A percentile compares a stretch with the other conserved stretches of the same genome.
Conservation (phyloP, 257 asterid genomes). For the Solanum pennellii region DNA sequence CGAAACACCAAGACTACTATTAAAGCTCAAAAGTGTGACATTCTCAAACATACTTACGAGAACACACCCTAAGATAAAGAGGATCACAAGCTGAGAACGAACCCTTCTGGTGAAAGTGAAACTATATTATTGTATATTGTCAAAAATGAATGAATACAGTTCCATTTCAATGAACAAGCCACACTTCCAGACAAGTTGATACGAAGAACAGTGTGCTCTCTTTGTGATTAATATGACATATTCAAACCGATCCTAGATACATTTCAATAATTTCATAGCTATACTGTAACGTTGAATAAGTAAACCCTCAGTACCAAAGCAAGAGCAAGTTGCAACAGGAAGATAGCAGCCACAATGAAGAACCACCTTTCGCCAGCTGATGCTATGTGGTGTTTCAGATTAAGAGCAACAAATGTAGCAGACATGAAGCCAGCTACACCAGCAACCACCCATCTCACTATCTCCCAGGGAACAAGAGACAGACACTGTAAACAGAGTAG, state of each 20-base stretch:
- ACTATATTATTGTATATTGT: slow-evolving; percentile 4
- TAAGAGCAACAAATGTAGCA: slow-evolving; percentile 83
- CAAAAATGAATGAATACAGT: slow-evolving; percentile 43
- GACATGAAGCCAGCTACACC: slow-evolving; percentile 95
- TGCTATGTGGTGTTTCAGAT: slow-evolving; percentile 71
- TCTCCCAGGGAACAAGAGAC: slow-evolving; percentile 70
- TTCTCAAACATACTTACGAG: neutral
- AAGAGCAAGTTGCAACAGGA: slow-evolving; percentile 92
- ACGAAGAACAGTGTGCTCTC: neutral
- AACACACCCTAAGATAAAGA: neutral
- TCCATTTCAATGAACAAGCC: slow-evolving; percentile 1
- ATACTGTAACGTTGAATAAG: slow-evolving; percentile 68
- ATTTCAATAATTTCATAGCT: neutral
- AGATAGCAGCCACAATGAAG: slow-evolving; percentile 79
- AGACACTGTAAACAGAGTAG: slow-evolving; percentile 57
- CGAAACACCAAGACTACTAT: neutral
- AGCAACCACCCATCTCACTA: slow-evolving; percentile 84
- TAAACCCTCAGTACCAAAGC: slow-evolving; percentile 74
- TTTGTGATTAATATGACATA: neutral
- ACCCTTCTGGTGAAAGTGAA: neutral
- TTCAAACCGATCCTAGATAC: neutral
- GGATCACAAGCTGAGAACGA: neutral
- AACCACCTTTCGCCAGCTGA: slow-evolving; percentile 99
- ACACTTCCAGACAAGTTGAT: neutral
- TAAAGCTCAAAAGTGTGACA: neutral